Evolutionary conservation across 768 basidiomycete species (phyloP), one percentile per base, ranked within the genome.

Genomic region (Pulveroboletus ravenelii): DNA sequence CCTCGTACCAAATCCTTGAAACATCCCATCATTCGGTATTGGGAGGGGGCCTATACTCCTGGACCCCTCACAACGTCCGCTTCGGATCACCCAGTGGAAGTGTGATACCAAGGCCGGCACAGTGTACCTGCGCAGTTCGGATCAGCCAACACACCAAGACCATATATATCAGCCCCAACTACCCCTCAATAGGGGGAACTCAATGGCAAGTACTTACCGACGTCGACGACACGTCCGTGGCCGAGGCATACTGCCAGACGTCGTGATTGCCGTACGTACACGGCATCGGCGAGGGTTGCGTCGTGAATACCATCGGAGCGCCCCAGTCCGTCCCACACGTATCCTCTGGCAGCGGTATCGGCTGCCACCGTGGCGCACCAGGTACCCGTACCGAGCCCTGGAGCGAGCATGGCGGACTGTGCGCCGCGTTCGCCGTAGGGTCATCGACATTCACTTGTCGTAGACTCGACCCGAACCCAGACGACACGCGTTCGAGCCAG

Each of bases 351-450:
- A 67, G 37, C 10, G 58, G 47, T 15, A 6, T 47, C n/a, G 59
- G 18, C 17, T 20, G 44, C 48, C 57, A 54, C 25, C 56, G 58
- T 15, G 66, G 66, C 15, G 67, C 66, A 29, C 57, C 61, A 3
- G 65, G 66, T 14, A 48, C 51, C 1, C 62, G 67, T n/a, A 42
- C 51, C 9, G 45, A 10, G 2, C 8, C 31, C 2, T 6, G 25
- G 25, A 27, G 25, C 25, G 25, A 5, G 25, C 25, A 27, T 6
- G 25, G 6, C 25, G 25, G 6, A 27, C 6, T 3, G 25, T 6
- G 6, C 6, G 25, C 25, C 6, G 6, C 25, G 25, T 27, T 6
- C 25, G 25, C 12, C 50, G 36, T 6, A 7, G 9, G 4, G 47
- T 55, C 15, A 45, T 52, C 37, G 41, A 42, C 6, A 5, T 25